These are phyloP conservation scores for Scenedesmus sp. DNA, from an alignment of 163 green algal species.

Conservation along the genomic window DNA sequence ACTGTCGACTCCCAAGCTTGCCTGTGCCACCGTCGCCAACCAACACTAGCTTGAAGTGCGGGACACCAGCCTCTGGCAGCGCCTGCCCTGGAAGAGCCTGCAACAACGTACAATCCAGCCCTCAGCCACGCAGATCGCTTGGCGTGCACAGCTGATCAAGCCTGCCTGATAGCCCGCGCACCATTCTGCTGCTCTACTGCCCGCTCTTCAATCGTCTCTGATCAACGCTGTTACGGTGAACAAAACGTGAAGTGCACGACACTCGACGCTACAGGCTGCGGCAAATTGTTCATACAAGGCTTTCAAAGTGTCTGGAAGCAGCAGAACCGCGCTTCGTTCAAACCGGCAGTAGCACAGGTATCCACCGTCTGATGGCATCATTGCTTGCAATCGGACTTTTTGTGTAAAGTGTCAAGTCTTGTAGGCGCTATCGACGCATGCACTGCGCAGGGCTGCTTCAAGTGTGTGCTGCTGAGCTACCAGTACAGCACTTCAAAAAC, in stretches of 20 bases:
- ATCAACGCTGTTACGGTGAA: background rate
- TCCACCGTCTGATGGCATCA: background rate
- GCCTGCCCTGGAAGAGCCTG: slow-evolving; percentile 52
- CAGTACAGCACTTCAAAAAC: too few species aligned
- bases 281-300: background rate
- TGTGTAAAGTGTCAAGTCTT: background rate
- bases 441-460: background rate
- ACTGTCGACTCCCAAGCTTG: background rate
- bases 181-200: slow-evolving; percentile 5
- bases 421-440: background rate
- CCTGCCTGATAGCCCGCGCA: background rate
- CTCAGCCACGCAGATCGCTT: background rate
- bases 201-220: background rate
- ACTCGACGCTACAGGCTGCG: background rate
- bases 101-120: background rate
- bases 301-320: slow-evolving; percentile 9
- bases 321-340: slow-evolving; percentile 9
- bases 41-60: slow-evolving; percentile 97
- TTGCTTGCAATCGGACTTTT: background rate
- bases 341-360: background rate
- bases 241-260: background rate
- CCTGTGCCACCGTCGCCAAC: slow-evolving; percentile 99
- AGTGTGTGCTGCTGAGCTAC: background rate
- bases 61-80: slow-evolving; percentile 31
- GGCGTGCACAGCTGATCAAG: background rate